Conservation (phyloP, 2,329 filamentous ascomycete genomes). For the Coniochaeta sp. region DNA sequence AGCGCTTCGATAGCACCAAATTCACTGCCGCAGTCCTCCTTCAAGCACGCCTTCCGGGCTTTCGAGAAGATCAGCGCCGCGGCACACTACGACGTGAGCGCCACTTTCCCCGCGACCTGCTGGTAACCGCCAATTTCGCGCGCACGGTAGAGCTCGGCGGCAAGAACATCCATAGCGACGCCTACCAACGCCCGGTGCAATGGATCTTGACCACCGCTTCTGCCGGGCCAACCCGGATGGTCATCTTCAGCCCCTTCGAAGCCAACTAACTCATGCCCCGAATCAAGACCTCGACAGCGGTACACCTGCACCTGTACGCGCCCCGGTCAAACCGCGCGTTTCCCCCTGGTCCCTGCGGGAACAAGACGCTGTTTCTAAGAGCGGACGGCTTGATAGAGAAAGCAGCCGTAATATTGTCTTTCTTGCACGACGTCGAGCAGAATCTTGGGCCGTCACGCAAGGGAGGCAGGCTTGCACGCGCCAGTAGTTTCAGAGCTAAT, state of each 20-base stretch:
- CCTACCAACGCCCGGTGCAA: constrained; percentile 44
- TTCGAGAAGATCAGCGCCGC: constrained; percentile 33
- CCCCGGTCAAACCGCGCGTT: constrained; percentile 32
- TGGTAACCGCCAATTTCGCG: constrained; percentile 45
- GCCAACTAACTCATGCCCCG: constrained; percentile 40
- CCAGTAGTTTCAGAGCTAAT: too few relatives aligned
- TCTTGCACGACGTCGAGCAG: too few relatives aligned
- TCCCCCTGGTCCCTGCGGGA: too few relatives aligned
- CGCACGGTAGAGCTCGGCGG: constrained; percentile 38
- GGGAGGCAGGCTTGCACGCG: too few relatives aligned
- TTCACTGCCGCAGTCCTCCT: constrained; percentile 31
- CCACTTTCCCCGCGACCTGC: constrained; percentile 30
- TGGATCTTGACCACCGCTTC: constrained; percentile 38
- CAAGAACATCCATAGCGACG: too few relatives aligned
- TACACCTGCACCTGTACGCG: constrained; percentile 44
- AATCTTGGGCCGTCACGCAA: too few relatives aligned
- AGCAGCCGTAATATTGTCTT: too few relatives aligned
- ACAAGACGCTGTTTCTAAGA: too few relatives aligned
- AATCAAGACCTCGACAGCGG: constrained; percentile 26
- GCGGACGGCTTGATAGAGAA: too few relatives aligned
- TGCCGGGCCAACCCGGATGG: constrained; percentile 24
- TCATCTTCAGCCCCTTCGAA: constrained; percentile 56
- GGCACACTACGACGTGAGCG: constrained; percentile 18
- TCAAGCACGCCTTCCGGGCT: constrained; percentile 36
- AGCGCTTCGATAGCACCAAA: constrained; percentile 23